Percentiles rank a stretch among this genome's conserved stretches.
phyloP scores from a whole-genome alignment of 805 yeast genomes.

The Candida quercuum region DNA sequence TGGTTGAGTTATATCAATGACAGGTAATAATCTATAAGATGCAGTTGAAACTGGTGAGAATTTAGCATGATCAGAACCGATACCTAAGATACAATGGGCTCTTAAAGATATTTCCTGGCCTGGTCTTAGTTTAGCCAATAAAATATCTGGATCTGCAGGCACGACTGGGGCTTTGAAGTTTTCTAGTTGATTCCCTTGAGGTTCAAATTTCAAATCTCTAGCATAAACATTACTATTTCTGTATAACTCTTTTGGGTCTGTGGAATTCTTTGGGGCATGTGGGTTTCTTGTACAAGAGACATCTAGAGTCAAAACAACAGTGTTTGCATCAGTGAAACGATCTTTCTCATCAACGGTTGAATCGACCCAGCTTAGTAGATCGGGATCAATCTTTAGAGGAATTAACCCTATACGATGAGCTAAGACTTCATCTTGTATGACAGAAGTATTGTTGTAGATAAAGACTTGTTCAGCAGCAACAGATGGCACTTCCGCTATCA shows the following conservation, averaged over 20 bases:
- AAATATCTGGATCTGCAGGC: slow-evolving; percentile 83
- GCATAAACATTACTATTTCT: slow-evolving; percentile 87
- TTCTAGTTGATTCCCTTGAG: slow-evolving; percentile 83
- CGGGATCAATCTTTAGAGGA: slow-evolving; percentile 91
- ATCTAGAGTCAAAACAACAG: slow-evolving; percentile 76
- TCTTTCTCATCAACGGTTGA: slow-evolving; percentile 55
- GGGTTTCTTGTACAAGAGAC: slow-evolving; percentile 83
- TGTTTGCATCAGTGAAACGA: slow-evolving; percentile 80
- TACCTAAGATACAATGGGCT: slow-evolving; percentile 87
- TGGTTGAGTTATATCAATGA: slow-evolving; percentile 68
- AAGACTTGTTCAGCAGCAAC: slow-evolving; percentile 93
- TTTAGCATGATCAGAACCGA: slow-evolving; percentile 95
- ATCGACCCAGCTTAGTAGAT: slow-evolving; percentile 79
- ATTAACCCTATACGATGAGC: slow-evolving; percentile 93
- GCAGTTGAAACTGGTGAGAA: slow-evolving; percentile 97
- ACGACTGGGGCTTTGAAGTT: slow-evolving; percentile 65
- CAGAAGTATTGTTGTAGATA: slow-evolving; percentile 91
- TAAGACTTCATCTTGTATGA: slow-evolving; percentile 93
- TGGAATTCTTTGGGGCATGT: slow-evolving; percentile 69
- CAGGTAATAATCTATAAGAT: slow-evolving; percentile 88
- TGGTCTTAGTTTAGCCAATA: slow-evolving; percentile 89
- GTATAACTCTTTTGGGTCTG: slow-evolving; percentile 80
- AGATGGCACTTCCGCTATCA: slow-evolving; percentile 95
- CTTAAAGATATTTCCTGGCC: slow-evolving; percentile 92
- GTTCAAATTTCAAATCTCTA: slow-evolving; percentile 80